Evolutionary conservation across 169 alveolate species (phyloP).

Genomic region (Pseudocohnilembus persalinus): DNA sequence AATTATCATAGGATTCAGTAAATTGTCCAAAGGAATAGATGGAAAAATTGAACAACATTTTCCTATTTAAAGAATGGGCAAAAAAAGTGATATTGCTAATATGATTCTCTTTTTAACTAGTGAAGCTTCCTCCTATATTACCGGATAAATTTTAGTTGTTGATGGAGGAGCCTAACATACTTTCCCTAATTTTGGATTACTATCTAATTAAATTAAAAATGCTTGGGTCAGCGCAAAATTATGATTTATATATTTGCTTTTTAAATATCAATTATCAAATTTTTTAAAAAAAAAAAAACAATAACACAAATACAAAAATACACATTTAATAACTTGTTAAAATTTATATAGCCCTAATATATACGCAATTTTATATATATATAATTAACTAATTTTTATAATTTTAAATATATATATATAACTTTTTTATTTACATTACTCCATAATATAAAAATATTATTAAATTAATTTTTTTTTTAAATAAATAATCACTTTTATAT

Average conservation of each 20-base stretch:
- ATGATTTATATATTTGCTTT: not conserved
- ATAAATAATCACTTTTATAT: too few species aligned
- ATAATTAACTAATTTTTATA: too few species aligned
- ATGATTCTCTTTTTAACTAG: constrained; percentile 71
- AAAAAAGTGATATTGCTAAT: constrained; percentile 73
- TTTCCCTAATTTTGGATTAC: constrained; percentile 56
- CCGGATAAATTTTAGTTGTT: constrained; percentile 79
- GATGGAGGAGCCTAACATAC: constrained; percentile 84
- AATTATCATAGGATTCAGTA: constrained; percentile 25
- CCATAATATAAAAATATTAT: too few species aligned
- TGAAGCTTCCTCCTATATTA: constrained; percentile 72
- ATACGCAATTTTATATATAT: too few species aligned
- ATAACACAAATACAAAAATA: too few species aligned
- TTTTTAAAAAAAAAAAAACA: too few species aligned
- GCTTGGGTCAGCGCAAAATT: not conserved
- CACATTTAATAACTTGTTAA: too few species aligned
- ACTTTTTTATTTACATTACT: too few species aligned
- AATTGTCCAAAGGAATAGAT: constrained; percentile 18
- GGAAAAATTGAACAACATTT: constrained; percentile 34
- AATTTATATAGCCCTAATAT: too few species aligned
- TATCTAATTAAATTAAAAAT: constrained; percentile 3
- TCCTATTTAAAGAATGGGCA: constrained; percentile 71
- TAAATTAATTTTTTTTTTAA: too few species aligned
- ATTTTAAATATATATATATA: too few species aligned
- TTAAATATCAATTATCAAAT: not conserved